phyloP scores from a whole-genome alignment of 176 grass and related monocot genomes.

The Microstegium vimineum region DNA sequence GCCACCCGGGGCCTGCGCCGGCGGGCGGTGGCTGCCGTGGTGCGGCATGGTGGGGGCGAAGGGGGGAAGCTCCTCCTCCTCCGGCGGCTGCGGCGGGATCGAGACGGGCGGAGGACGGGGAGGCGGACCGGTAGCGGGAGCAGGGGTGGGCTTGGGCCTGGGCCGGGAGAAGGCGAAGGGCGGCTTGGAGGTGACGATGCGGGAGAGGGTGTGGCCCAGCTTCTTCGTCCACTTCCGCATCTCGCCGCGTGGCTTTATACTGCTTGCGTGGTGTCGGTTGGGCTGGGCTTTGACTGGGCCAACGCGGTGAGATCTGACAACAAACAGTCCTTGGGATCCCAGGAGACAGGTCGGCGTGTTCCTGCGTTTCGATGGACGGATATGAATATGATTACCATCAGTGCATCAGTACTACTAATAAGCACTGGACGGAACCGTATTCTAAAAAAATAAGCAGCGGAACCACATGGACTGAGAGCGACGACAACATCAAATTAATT shows the following conservation, averaged over 20 bases:
- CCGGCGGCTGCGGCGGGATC: not conserved
- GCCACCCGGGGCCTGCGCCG: not conserved
- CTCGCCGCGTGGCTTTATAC: constrained; percentile 3
- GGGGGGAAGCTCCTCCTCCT: not conserved
- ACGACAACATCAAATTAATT: not conserved
- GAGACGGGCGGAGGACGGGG: not conserved
- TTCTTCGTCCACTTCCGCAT: constrained; percentile 46
- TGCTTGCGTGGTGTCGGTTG: not conserved
- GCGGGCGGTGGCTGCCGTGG: not conserved
- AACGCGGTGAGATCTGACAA: not conserved
- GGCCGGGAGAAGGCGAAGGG: constrained; percentile 4
- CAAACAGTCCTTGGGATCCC: not conserved
- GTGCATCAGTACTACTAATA: too few species aligned
- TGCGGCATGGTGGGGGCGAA: constrained; percentile 13
- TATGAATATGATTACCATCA: too few species aligned
- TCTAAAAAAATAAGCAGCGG: too few species aligned
- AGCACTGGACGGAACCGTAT: too few species aligned
- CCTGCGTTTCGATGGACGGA: too few species aligned
- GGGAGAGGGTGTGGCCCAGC: constrained; percentile 35
- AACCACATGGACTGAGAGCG: not conserved
- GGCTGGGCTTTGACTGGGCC: not conserved
- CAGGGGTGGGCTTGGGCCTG: not conserved
- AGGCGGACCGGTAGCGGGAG: not conserved
- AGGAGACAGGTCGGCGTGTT: not conserved
- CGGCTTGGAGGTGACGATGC: constrained; percentile 21